phyloP scores from a whole-genome alignment of 495 filamentous ascomycete species.

The Annulohypoxylon nitens region DNA sequence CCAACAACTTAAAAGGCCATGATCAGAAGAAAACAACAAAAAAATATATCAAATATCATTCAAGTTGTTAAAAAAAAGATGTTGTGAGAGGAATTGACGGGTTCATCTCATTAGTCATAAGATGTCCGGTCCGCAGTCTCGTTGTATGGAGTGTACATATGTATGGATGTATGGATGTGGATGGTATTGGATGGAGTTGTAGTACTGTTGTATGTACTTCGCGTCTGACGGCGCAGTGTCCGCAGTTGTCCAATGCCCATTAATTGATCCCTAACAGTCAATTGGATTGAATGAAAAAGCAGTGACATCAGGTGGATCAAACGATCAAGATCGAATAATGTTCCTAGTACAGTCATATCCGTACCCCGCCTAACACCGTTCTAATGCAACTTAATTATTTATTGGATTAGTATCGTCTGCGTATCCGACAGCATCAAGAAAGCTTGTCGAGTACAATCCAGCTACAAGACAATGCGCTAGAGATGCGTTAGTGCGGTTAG shows the following conservation, averaged over 20 bases:
- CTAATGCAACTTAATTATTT: slow-evolving; percentile 25
- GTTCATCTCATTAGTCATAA: slow-evolving; percentile 11
- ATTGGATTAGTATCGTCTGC: slow-evolving; percentile 30
- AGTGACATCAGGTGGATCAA: slow-evolving; percentile 44
- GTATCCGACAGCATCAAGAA: background rate
- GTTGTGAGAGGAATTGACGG: slow-evolving; percentile 7
- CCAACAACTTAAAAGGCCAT: slow-evolving; percentile 12
- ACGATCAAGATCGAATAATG: slow-evolving; percentile 17
- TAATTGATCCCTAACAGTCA: background rate
- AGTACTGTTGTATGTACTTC: background rate
- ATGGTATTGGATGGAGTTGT: background rate
- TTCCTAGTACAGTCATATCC: slow-evolving; percentile 25
- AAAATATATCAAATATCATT: background rate
- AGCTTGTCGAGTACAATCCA: background rate
- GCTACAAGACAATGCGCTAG: slow-evolving; percentile 15
- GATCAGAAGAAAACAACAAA: background rate
- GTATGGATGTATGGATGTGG: background rate
- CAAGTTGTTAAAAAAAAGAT: background rate
- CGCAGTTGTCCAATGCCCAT: too few species aligned
- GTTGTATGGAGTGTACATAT: slow-evolving; percentile 1
- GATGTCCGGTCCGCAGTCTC: slow-evolving; percentile 3
- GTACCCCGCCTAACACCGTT: slow-evolving; percentile 19
- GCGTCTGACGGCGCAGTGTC: background rate
- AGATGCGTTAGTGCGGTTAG: slow-evolving; percentile 12
- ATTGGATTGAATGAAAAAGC: slow-evolving; percentile 24